Evolutionary conservation across 2,329 filamentous ascomycete genomes (phyloP).

Genomic region (Colletotrichum higginsianum): DNA sequence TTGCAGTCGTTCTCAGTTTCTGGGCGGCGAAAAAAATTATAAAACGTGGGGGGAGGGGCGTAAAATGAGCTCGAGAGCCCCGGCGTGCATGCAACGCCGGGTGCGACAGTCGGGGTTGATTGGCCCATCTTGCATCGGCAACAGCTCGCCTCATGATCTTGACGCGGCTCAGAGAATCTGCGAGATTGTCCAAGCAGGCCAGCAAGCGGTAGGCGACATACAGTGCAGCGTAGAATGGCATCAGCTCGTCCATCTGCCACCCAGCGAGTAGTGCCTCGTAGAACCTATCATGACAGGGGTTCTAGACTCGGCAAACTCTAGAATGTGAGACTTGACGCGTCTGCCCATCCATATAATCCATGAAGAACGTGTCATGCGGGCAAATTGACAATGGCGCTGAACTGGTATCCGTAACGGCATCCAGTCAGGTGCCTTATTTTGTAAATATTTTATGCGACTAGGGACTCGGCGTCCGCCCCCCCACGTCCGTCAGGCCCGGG

Average conservation of each 20-base stretch:
- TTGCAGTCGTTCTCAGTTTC: no score
- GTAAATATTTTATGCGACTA: no score
- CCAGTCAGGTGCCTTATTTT: no score
- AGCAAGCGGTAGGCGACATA: no score
- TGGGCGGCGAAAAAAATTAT: neutral
- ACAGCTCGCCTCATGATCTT: constrained; percentile 37
- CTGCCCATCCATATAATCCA: no score
- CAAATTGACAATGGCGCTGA: no score
- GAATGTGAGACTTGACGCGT: neutral
- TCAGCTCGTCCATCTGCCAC: no score
- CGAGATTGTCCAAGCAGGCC: constrained; percentile 14
- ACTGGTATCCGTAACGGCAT: neutral
- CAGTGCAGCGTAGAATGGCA: no score
- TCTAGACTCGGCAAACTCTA: no score
- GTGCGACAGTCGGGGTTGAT: constrained; percentile 10
- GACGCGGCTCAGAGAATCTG: neutral
- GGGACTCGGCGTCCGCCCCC: no score
- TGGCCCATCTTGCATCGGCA: constrained; percentile 21
- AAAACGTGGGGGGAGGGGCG: constrained; percentile 4
- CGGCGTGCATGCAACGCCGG: constrained; percentile 20
- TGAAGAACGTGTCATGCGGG: neutral
- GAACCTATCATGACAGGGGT: no score
- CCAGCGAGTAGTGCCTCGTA: no score
- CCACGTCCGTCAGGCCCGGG: neutral
- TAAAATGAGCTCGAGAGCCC: neutral